phyloP scores from a whole-genome alignment of 306 rosid genomes.

The Cicer cuneatum region DNA sequence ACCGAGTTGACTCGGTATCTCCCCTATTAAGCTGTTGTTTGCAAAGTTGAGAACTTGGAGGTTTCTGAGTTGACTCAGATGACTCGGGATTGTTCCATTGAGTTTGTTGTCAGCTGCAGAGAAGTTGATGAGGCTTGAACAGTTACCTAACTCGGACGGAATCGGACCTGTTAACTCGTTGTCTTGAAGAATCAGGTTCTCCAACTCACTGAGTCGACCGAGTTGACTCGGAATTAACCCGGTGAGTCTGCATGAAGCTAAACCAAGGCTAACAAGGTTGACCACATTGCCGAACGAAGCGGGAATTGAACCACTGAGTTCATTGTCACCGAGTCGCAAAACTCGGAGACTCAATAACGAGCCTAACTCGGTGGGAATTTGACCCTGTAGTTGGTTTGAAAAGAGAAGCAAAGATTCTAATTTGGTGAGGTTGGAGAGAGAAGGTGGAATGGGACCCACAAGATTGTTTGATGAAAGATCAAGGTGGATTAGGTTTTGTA shows the following conservation, averaged over 20 bases:
- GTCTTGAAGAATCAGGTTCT: slow-evolving; percentile 55
- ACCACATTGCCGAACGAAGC: slow-evolving; percentile 62
- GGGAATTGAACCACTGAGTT: slow-evolving; percentile 71
- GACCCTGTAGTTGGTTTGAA: slow-evolving; percentile 71
- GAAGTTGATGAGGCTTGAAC: slow-evolving; percentile 63
- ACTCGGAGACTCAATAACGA: slow-evolving; percentile 63
- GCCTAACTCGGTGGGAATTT: slow-evolving; percentile 66
- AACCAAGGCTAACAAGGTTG: slow-evolving; percentile 59
- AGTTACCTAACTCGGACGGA: slow-evolving; percentile 76
- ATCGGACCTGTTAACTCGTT: slow-evolving; percentile 71
- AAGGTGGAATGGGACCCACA: slow-evolving; percentile 75
- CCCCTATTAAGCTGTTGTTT: slow-evolving; percentile 69
- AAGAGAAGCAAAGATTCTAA: slow-evolving; percentile 72
- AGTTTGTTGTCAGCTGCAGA: slow-evolving; percentile 58
- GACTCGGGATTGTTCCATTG: slow-evolving; percentile 66
- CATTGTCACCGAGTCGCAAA: slow-evolving; percentile 74
- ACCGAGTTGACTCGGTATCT: slow-evolving; percentile 77
- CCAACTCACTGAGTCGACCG: slow-evolving; percentile 60
- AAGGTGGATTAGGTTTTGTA: slow-evolving; percentile 63
- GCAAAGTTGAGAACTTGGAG: slow-evolving; percentile 66
- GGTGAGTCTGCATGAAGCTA: slow-evolving; percentile 69
- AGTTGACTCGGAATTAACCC: slow-evolving; percentile 72
- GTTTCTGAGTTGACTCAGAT: slow-evolving; percentile 61
- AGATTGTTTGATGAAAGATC: slow-evolving; percentile 85
- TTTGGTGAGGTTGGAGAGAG: slow-evolving; percentile 62